Base-by-base conservation (phyloP, 768 basidiomycete genomes). In the Stropharia rugosoannulata region DNA sequence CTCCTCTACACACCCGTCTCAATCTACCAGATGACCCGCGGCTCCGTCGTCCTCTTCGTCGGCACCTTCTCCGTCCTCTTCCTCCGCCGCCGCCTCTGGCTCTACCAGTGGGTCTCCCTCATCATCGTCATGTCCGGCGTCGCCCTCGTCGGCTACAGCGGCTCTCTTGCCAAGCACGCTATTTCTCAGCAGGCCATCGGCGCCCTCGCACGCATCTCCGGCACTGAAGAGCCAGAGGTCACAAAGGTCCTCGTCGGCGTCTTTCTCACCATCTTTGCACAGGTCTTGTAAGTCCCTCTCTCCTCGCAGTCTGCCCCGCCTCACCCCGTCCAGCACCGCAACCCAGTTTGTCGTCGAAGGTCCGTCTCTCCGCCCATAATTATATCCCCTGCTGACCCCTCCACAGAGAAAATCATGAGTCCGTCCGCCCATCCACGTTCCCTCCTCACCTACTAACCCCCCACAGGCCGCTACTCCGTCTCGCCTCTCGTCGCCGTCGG, bases 21-120 rank as follows among this genome's bases (percentile, higher is more conserved):
- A 41, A 93, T 98, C 63, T 98, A 93, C 77, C 96, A 97, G 72
- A 96, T 97, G 95, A 93, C 87, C 58, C 86, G 90, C 56, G 95
- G 95, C 49, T 89, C 93, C 41, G 85, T 97, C 55, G 93, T 97
- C 46, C 81, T 96, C 51, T 98, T 95, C 72, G 96, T 98, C 57
- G 96, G 94, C 44, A 66, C 91, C 53, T 83, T 98, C 62, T 91
- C 89, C 49, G 95, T 98, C 65, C 69, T 95, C 54, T 98, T 98
- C 80, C 85, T 99, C 56, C 82, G 80, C 48, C 86, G 95, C 61
- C 82, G 80, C 58, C 83, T 96, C 43, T 92, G 86, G 84, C 76
- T 91, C 51, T 95, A 95, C 70, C 95, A 97, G 88, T 93, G 97
- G 95, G 59, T 89, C 15, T 91, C 95, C 12, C 85, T 98, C 52